These are phyloP conservation scores for Bretziella fagacearum DNA, from an alignment of 2,329 filamentous ascomycete genomes.

Conservation along the genomic window DNA sequence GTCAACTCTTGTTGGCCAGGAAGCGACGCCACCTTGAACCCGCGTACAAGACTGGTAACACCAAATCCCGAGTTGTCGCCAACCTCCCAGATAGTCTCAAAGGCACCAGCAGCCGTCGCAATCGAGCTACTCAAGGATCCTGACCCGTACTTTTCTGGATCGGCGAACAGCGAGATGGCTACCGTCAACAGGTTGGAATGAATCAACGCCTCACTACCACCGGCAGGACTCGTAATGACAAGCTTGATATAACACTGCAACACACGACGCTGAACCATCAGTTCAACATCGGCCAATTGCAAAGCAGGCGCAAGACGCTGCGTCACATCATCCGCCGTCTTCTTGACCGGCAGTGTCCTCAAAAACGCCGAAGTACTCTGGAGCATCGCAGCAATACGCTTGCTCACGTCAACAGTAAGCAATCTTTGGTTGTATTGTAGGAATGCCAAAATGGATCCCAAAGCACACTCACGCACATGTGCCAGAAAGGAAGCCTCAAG, in stretches of 20 bases:
- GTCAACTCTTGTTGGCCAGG: constrained; percentile 47
- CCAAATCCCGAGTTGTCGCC: constrained; percentile 91
- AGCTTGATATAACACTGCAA: constrained; percentile 90
- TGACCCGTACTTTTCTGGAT: constrained; percentile 73
- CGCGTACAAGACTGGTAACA: constrained; percentile 66
- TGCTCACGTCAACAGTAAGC: constrained; percentile 84
- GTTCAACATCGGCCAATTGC: constrained; percentile 75
- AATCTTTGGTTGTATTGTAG: constrained; percentile 84
- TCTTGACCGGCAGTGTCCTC: constrained; percentile 67
- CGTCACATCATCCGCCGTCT: constrained; percentile 69
- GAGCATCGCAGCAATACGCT: constrained; percentile 81
- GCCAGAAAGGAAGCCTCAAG: constrained; percentile 85
- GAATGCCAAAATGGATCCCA: constrained; percentile 83
- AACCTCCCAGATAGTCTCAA: constrained; percentile 90
- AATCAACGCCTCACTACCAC: constrained; percentile 67
- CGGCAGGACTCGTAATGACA: constrained; percentile 70
- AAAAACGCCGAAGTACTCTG: constrained; percentile 86
- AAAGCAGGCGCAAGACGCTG: constrained; percentile 71
- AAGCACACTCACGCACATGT: constrained; percentile 84
- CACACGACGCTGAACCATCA: constrained; percentile 85
- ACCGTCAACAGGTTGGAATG: constrained; percentile 85
- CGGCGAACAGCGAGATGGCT: constrained; percentile 80
- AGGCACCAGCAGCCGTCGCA: constrained; percentile 72
- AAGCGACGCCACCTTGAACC: constrained; percentile 54
- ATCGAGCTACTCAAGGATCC: constrained; percentile 81